Evolutionary conservation across 148 eudicot genomes (phyloP), one percentile per base, ranked within the genome.

Genomic region (Chenopodium album): DNA sequence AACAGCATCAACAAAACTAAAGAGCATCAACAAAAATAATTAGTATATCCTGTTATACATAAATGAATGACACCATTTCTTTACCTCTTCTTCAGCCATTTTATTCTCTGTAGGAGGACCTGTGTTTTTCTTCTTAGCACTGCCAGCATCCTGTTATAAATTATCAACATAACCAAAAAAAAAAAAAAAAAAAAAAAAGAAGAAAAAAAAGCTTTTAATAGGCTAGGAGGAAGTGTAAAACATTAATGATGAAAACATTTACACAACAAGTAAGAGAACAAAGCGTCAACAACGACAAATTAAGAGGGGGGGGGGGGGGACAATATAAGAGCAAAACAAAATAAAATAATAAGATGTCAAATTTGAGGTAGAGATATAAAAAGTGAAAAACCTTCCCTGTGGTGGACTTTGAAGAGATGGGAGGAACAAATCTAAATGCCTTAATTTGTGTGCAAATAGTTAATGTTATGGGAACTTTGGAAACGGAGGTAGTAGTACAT

Each of bases 121-220:
- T 41, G n/a, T 31, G 7, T 54, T 59, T 72, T 32, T 76, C 37
- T 71, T 59, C 7, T 37, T 59, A 28, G 28, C 46, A 46, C 29
- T 76, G 72, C 76, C 31, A 28, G 22, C 19, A 70, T 70, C 52
- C 82, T 79, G 82, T 46, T n/a, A 71, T 22, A 69, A 80, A 19
- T 20, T 54, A 80, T 23, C 37, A 17, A 37, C 10, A 71, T 44
- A 14, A 54, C 59, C 59, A 60, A 26, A 46, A 62, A 9, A 23
- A 80, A 5, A 41, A 5, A 41, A 5, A 41, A 5, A 41, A 5
- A 6, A 5, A 41, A 9, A n/a, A n/a, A 23, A 80, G 59, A 37
- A 37, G 26, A 62, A 9, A 23, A 80, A 5, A 41, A 5, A 41
- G 44, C 44, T 23, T 80, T 63, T 26, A 63, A n/a, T 48, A 14